phyloP scores from a whole-genome alignment of 257 asterid species.

The Petunia axillaris region DNA sequence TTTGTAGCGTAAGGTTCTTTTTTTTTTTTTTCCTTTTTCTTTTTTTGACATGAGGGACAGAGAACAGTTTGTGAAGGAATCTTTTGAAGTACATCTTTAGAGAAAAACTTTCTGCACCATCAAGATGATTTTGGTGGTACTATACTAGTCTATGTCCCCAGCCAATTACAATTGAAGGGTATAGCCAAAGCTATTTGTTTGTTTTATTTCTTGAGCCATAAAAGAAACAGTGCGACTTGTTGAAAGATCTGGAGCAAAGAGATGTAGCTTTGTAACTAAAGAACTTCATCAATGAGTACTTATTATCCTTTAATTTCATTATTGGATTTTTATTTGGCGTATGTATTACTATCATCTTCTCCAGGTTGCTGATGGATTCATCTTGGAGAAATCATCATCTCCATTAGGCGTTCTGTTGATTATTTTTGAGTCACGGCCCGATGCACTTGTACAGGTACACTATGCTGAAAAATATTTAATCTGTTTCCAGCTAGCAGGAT shows the following conservation, averaged over 20 bases:
- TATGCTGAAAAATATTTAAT: background rate
- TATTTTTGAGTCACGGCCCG: constrained; percentile 89
- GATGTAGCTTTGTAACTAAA: constrained; percentile 11
- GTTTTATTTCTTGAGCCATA: constrained; percentile 8
- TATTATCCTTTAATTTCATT: constrained; percentile 4
- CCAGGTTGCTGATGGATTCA: constrained; percentile 76
- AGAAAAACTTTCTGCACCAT: constrained; percentile 4
- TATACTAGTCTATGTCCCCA: background rate
- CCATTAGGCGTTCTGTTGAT: constrained; percentile 76
- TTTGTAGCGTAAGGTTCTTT: background rate
- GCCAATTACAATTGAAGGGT: constrained; percentile 9
- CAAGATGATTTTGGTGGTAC: constrained; percentile 11
- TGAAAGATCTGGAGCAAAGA: constrained; percentile 9
- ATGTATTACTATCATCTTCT: constrained; percentile 24
- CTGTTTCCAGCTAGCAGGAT: background rate
- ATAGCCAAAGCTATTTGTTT: constrained; percentile 9
- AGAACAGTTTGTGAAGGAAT: constrained; percentile 13
- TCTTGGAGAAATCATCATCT: constrained; percentile 72
- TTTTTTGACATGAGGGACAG: background rate
- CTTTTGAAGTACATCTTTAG: constrained; percentile 11
- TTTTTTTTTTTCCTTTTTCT: background rate
- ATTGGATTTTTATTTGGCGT: constrained; percentile 2
- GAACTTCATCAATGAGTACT: background rate
- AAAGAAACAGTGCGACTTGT: constrained; percentile 8
- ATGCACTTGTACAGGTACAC: constrained; percentile 79